Base-by-base conservation (phyloP, 208 protist genomes). In the Novymonas esmeraldas region DNA sequence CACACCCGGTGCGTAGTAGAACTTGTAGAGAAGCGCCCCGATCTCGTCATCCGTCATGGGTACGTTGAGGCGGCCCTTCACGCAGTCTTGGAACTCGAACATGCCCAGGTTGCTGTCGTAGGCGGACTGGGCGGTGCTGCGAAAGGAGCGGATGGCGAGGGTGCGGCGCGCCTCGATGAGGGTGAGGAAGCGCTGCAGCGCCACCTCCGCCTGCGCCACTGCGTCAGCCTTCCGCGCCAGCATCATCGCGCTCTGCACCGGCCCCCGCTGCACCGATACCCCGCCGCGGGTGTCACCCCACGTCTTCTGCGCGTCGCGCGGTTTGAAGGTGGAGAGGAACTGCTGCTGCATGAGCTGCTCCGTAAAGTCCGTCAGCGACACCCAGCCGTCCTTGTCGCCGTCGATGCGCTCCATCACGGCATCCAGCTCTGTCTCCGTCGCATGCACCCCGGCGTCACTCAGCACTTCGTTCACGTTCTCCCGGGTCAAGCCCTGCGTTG, bases 81-180 rank as follows among this genome's bases (percentile, higher is more conserved):
- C 44, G 42, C 79, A 83, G 24, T 79, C 64, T 41, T 64, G 70
- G 55, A 96, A 94, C 22, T 95, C 90, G 6, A 85, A 62, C 54
- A 93, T 80, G 51, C 88, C 82, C 20, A 97, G 24, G 46, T 88
- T 78, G 38, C 90, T 85, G 65, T 97, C 94, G 59, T 93, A 89
- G 18, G 85, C 79, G 26, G 51, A 74, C 39, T 89, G 79, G 34
- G 83, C 56, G 16, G 72, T 66, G 24, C 49, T 73, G 56, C 83
- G 81, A 41, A 94, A 90, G 26, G 90, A 78, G 3, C 88, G 82
- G 26, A 90, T 72, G n/a, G 95, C 61, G 46, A 96, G 68, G 9
- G 85, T 76, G 42, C 94, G 84, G 34, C 92, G 88, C 20, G 88
- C 86, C 48, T 89, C 82, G 48, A 86, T 85, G 36, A 86, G 58